Base-by-base conservation (phyloP, 192 early-diverging fungal species). In the Coemansia sp. region DNA sequence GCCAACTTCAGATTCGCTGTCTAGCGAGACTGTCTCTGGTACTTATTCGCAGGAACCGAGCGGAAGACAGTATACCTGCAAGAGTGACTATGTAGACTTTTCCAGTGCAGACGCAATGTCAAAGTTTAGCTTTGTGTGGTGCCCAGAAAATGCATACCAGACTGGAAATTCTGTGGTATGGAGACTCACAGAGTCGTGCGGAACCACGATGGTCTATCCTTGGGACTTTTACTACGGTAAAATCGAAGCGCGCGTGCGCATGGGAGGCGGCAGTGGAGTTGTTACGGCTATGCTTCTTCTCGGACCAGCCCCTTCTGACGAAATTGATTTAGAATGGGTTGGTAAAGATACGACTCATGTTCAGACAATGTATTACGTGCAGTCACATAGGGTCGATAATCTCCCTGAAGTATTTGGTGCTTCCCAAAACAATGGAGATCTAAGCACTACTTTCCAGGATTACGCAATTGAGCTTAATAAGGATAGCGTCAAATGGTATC, bases 261-360 rank as follows among this genome's bases (percentile, higher is more conserved):
- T 74, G 16, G 77, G 68, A 0, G 51, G 68, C 12, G 71, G 82
- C 21, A 72, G 76, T 26, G 87, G 84, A 0, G 74, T 85, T 7
- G 82, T 85, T 2, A 81, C 82, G 0, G 77, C 84, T 2, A 71
- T 88, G 42, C 61, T 88, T 56, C 72, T 80, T 51, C 67, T 77
- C 13, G 83, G 72, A 2, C 63, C 71, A 6, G 29, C 72, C 37
- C 81, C 78, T 2, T 69, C 80, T 3, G 88, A 89, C 61, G 88
- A 89, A 58, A 78, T 89, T 28, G 88, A 89, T 59, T 83, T 75
- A 55, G 88, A 89, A 60, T 86, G 83, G 83, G 83, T 89, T 21
- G 88, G 88, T 26, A 74, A 81, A 37, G 58, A 84, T 28, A 49
- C 69, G 15, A 72, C 69, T 9, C 63, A 78, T 31, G 83, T 71